Percentiles rank a stretch among this genome's conserved stretches.
Evolutionary conservation across 2,329 filamentous ascomycete species (phyloP).

Genomic region (Talaromyces sp.): DNA sequence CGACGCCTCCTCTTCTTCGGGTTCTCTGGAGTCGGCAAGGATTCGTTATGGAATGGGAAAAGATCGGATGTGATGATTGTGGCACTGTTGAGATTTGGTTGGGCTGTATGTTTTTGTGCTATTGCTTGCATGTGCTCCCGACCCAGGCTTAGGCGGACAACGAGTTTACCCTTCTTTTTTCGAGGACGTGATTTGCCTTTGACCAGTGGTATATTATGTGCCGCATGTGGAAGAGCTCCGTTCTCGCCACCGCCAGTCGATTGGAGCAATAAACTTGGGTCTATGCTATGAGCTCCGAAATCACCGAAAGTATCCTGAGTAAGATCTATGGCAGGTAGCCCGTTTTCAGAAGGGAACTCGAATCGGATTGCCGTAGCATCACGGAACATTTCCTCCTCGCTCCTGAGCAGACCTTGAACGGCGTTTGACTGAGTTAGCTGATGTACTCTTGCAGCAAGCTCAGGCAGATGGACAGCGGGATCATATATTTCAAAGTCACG

Average conservation of each 20-base stretch:
- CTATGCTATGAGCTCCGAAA: not conserved
- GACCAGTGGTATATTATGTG: not conserved
- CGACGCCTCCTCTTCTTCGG: constrained; percentile 9
- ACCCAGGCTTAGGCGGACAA: constrained; percentile 12
- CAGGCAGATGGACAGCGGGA: constrained; percentile 11
- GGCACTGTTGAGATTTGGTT: not conserved
- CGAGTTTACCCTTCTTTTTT: constrained; percentile 9
- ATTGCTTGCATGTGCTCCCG: constrained; percentile 7
- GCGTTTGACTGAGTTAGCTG: constrained; percentile 11
- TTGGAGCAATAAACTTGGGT: not conserved
- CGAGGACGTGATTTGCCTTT: not conserved
- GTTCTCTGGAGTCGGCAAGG: not conserved
- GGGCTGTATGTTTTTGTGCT: not conserved
- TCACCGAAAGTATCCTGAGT: not conserved
- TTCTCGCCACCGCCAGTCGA: not conserved
- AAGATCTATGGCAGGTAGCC: not conserved
- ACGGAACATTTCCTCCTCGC: constrained; percentile 27
- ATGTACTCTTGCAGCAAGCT: constrained; percentile 9
- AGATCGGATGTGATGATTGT: constrained; percentile 6
- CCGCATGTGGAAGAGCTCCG: not conserved
- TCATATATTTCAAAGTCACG: constrained; percentile 4
- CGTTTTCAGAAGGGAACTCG: constrained; percentile 24
- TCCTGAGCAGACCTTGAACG: constrained; percentile 23
- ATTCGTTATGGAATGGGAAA: constrained; percentile 6
- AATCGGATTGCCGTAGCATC: constrained; percentile 31